Evolutionary conservation across 2,329 filamentous ascomycete species (phyloP).

Genomic region (Xylariales sp.): DNA sequence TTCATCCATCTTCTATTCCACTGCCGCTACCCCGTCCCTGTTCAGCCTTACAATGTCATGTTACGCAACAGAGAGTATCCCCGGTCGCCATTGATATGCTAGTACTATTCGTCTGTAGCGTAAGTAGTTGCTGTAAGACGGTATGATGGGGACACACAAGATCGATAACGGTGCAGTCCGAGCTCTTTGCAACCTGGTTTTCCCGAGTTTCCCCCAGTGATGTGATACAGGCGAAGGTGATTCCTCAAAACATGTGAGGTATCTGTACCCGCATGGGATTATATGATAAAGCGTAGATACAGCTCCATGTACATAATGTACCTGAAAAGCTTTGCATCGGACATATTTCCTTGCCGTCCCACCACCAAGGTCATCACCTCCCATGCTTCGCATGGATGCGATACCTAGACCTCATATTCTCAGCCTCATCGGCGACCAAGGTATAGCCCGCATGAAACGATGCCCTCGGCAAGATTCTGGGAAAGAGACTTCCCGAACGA

Average conservation of each 20-base stretch:
- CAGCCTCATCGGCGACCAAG: background rate
- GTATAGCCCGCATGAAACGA: constrained; percentile 10
- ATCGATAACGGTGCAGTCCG: constrained; percentile 21
- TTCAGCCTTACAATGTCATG: constrained; percentile 14
- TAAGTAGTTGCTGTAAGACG: constrained; percentile 13
- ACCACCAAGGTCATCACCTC: background rate
- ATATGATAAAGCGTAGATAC: too few relatives aligned
- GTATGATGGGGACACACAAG: background rate
- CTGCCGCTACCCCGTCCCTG: background rate
- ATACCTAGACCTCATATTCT: background rate
- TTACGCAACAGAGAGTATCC: background rate
- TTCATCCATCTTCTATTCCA: too few relatives aligned
- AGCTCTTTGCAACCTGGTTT: constrained; percentile 6
- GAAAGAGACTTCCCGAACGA: constrained; percentile 5
- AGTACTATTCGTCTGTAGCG: background rate
- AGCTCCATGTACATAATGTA: background rate
- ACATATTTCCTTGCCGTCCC: background rate
- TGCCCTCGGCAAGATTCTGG: background rate
- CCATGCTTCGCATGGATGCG: background rate
- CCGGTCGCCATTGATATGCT: background rate
- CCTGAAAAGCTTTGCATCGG: background rate
- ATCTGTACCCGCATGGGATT: too few relatives aligned
- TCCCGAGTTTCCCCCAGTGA: background rate
- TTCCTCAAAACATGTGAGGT: too few relatives aligned
- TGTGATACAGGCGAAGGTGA: background rate